Base-by-base conservation (phyloP, 345 rosid species). In the Lumnitzera racemosa region DNA sequence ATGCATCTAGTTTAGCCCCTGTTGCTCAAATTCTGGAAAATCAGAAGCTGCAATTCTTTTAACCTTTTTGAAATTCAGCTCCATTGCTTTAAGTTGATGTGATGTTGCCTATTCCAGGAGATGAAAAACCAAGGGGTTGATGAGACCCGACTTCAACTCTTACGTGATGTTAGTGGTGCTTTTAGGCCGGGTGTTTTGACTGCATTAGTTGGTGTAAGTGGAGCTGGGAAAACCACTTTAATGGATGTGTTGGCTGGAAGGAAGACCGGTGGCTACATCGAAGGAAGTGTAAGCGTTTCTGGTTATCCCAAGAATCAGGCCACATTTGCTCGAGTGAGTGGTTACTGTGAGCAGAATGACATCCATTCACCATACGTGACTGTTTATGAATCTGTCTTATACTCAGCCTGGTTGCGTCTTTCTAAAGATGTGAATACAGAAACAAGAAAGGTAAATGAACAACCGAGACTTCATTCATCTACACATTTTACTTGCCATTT, bases 191-290 rank as follows among this genome's bases (percentile, higher is more conserved):
- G 83, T 23, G 53, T 79, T 11, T 64, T 79, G 53, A 73, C 80
- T 1, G 83, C 83, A 46, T 50, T 79, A 27, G 78, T 79, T 62
- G 83, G 83, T 46, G 80, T 76, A 29, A 73, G 83, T 51, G 80
- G 83, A 51, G 83, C 83, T 15, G 83, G 83, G 20, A 79, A 79
- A 72, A 79, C 80, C 14, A 76, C 83, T 2, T 61, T 79, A 64
- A 79, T 79, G 83, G 83, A 79, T 68, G 80, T 76, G 56, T 61
- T 79, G 46, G 78, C 80, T 2, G 83, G 83, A 63, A 68, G 80
- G 60, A 79, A 79, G 64, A 76, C 80, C 2, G 80, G 78, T 20
- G 80, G 83, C 25, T 79, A 72, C 43, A 65, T 75, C 4, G 78
- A 79, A 51, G 83, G 83, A 17, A 57, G 62, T 17, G 70, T 79